Percentiles rank a stretch among this genome's conserved stretches.
Evolutionary conservation across 2,329 filamentous ascomycete genomes (phyloP).

Genomic region (Hortaea sp.): DNA sequence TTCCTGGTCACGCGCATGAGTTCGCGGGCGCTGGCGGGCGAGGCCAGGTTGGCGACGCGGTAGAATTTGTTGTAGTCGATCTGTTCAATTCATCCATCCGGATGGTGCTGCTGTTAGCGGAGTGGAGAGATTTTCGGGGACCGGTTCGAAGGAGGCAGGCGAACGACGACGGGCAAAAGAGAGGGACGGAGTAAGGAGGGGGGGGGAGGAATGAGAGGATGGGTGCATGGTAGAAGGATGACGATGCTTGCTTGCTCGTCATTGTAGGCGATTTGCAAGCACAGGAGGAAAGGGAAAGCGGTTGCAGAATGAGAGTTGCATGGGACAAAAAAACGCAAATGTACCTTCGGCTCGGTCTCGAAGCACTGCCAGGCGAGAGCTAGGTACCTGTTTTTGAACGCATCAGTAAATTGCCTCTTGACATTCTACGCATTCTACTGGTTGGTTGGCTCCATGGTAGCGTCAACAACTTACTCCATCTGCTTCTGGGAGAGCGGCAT

Average conservation of each 20-base stretch:
- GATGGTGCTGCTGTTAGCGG: not conserved
- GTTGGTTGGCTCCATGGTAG: too few species aligned
- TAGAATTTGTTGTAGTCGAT: conserved; percentile 26
- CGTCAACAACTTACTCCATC: conserved; percentile 13
- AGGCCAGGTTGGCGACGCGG: conserved; percentile 17
- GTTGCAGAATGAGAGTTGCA: not conserved
- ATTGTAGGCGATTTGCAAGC: not conserved
- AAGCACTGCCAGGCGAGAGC: conserved; percentile 13
- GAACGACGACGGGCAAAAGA: not conserved
- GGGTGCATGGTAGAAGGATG: not conserved
- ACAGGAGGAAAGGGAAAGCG: not conserved
- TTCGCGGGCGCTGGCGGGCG: conserved; percentile 20
- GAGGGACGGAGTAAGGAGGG: not conserved
- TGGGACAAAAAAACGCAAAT: not conserved
- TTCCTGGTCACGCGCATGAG: conserved; percentile 26
- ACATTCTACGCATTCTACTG: not conserved
- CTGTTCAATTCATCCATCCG: conserved; percentile 7
- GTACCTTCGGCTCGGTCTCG: conserved; percentile 19
- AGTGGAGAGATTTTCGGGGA: not conserved
- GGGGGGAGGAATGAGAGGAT: not conserved
- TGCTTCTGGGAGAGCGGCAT: conserved; percentile 15
- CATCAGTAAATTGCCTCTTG: not conserved
- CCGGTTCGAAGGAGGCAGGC: not conserved
- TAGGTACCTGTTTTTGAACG: not conserved
- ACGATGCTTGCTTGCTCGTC: not conserved